Conservation (phyloP, 768 basidiomycete genomes). For the Hirschioporus abietinus region DNA sequence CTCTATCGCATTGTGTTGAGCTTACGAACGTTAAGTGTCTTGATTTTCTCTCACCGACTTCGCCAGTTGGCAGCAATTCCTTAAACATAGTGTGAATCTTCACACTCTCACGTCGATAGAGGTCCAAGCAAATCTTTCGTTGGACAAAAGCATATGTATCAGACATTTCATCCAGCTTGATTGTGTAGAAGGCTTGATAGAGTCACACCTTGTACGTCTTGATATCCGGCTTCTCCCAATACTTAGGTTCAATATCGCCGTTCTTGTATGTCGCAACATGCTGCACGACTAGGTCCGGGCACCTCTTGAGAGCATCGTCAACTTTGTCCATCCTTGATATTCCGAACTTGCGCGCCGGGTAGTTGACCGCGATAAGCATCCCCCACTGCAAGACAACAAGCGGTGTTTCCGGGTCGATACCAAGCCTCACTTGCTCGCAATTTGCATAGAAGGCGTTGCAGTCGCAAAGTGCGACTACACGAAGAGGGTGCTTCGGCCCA, state of each 20-base stretch:
- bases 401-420: conserved; percentile 53
- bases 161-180: background rate
- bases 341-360: conserved; percentile 87
- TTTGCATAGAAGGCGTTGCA: conserved; percentile 83
- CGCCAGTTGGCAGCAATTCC: conserved; percentile 68
- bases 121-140: conserved; percentile 83
- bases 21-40: background rate
- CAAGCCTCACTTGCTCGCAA: conserved; percentile 81
- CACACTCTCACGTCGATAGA: conserved; percentile 84
- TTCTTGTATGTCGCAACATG: conserved; percentile 95
- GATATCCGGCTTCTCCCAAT: conserved; percentile 87
- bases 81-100: conserved; percentile 85
- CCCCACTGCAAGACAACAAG: conserved; percentile 89
- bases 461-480: conserved; percentile 87
- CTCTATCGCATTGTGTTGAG: conserved; percentile 41
- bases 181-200: conserved; percentile 5
- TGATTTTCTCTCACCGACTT: conserved; percentile 56
- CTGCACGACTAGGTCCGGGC: conserved; percentile 77
- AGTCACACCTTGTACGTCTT: conserved; percentile 82
- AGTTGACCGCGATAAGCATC: conserved; percentile 89
- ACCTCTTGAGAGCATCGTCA: conserved; percentile 78
- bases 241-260: conserved; percentile 80
- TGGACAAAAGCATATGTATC: conserved; percentile 3
- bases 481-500: conserved; percentile 69
- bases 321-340: conserved; percentile 88